Evolutionary conservation across 495 filamentous ascomycete species (phyloP).

Genomic region (Astrothelium subdiscretum): DNA sequence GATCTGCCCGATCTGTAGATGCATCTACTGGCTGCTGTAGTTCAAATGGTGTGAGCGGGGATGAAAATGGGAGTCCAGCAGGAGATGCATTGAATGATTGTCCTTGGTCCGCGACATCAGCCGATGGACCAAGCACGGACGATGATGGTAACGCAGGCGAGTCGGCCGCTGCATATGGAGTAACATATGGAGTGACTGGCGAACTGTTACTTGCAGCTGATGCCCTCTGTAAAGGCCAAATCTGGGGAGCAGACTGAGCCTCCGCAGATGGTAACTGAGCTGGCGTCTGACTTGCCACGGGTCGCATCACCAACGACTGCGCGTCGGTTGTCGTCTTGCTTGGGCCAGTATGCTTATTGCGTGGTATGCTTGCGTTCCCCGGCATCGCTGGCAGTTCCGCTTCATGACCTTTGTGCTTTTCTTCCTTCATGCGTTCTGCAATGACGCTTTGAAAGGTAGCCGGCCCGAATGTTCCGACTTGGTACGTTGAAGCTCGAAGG

Average conservation of each 20-base stretch:
- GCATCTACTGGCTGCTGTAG: not conserved
- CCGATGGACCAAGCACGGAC: not conserved
- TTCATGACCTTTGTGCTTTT: not conserved
- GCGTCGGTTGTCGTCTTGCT: too few relatives aligned
- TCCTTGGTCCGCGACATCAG: not conserved
- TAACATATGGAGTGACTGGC: not conserved
- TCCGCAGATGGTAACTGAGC: not conserved
- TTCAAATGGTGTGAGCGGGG: not conserved
- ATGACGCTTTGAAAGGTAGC: not conserved
- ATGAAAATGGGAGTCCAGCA: not conserved
- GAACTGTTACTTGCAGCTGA: too few relatives aligned
- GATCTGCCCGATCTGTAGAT: not conserved
- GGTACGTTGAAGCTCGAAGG: not conserved
- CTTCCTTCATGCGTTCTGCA: not conserved
- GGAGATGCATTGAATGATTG: not conserved
- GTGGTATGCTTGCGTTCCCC: too few relatives aligned
- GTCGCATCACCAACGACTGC: too few relatives aligned
- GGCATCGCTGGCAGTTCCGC: not conserved
- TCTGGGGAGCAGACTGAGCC: not conserved
- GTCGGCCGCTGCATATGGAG: not conserved
- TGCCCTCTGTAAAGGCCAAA: not conserved
- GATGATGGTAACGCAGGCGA: not conserved
- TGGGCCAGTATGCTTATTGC: too few relatives aligned
- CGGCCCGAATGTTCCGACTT: not conserved
- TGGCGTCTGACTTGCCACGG: too few relatives aligned